Evolutionary conservation across 495 filamentous ascomycete genomes (phyloP), one percentile per base, ranked within the genome.

Genomic region (Lentithecium fluviatile): DNA sequence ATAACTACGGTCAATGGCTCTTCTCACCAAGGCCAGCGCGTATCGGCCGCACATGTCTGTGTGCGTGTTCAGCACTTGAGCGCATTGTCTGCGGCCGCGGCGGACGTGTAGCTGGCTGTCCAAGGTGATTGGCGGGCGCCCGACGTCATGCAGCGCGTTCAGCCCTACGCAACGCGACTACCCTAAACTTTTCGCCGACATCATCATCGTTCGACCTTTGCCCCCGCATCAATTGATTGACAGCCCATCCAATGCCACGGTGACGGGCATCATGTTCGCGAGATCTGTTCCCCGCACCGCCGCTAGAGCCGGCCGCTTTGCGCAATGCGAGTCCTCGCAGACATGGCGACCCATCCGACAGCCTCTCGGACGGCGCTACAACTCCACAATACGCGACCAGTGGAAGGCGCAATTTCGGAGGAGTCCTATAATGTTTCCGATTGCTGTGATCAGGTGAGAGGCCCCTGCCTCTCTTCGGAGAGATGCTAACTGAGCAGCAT

Each of bases 41-140:
- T 95, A 96, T 56, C 91, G 81, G 8, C 91, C 91, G 71, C 91
- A 96, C 91, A 96, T 96, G 11, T 26, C 12, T 53, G 17, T 36
- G 17, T 3, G 7, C 3, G 12, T 32, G n/a, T 45, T 59, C 61
- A 68, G 52, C 5, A 24, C 65, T 45, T 59, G 55, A 68, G 52
- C 5, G 34, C 65, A 68, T 60, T 38, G 60, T 56, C 56, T 25
- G 47, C 17, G n/a, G 51, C 38, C 36, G 24, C 7, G 20, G 38
- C 17, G 5, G 54, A 40, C 12, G 53, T 34, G 53, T 23, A 53
- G 61, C 48, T 58, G n/a, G n/a, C 26, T 20, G 26, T 24, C 25
- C 38, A 23, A 1, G 12, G 55, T 62, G 48, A 56, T 67, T 67
- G 59, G 60, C 50, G 34, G 6, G 24, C n/a, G 26, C 24, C 12